Evolutionary conservation across 2,329 filamentous ascomycete genomes (phyloP).

Genomic region (Penicillium verrucosum): DNA sequence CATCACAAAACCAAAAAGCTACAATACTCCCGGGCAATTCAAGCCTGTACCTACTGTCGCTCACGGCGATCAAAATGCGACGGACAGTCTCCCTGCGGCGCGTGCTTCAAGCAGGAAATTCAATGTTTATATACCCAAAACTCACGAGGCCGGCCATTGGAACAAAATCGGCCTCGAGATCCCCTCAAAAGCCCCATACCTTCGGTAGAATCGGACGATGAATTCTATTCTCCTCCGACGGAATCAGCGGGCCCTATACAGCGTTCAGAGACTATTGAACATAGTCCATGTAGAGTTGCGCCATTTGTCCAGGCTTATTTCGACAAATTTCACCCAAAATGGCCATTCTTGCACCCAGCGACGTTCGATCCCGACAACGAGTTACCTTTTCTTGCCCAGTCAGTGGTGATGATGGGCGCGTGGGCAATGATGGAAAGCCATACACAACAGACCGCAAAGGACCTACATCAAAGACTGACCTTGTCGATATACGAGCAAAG

Average conservation of each 20-base stretch:
- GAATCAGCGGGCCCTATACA: not conserved
- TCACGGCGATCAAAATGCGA: not conserved
- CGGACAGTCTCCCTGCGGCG: not conserved
- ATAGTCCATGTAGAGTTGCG: not conserved
- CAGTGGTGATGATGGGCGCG: not conserved
- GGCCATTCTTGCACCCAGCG: not conserved
- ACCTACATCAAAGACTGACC: not conserved
- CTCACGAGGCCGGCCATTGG: not conserved
- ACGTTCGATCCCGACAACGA: not conserved
- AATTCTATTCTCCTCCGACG: not conserved
- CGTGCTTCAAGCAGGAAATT: not conserved
- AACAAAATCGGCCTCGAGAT: not conserved
- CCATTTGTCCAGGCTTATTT: not conserved
- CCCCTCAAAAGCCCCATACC: not conserved
- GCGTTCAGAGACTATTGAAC: not conserved
- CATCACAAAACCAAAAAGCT: not conserved
- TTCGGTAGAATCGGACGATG: not conserved
- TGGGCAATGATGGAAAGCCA: not conserved
- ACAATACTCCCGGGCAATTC: not conserved
- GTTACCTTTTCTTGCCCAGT: not conserved
- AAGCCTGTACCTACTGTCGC: not conserved
- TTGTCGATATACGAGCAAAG: not conserved
- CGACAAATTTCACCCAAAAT: not conserved
- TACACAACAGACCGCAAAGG: not conserved
- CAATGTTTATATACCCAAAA: not conserved